Conservation (phyloP, 768 basidiomycete genomes). For the Auricularia heimuer region DNA sequence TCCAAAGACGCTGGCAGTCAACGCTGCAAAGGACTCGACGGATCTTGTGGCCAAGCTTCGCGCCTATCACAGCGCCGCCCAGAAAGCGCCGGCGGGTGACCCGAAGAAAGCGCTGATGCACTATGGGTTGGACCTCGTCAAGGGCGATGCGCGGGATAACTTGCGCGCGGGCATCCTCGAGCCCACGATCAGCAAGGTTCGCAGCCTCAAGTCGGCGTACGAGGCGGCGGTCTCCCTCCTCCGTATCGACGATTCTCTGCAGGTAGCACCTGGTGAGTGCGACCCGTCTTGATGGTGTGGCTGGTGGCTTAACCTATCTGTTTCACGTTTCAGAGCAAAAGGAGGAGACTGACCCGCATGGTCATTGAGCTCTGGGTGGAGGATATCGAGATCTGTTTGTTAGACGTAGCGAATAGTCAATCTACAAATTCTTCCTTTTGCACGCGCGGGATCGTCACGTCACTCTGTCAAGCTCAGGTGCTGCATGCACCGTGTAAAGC, state of each 20-base stretch:
- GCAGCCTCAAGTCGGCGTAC: constrained; percentile 92
- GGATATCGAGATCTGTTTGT: neutral
- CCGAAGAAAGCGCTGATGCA: constrained; percentile 83
- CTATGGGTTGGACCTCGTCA: constrained; percentile 90
- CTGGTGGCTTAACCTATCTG: constrained; percentile 5
- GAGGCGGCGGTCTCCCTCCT: constrained; percentile 92
- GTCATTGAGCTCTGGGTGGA: constrained; percentile 35
- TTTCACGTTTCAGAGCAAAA: constrained; percentile 51
- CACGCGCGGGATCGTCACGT: no score
- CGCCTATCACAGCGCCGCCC: constrained; percentile 93
- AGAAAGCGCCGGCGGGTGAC: constrained; percentile 83
- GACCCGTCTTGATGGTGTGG: constrained; percentile 1
- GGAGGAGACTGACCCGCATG: constrained; percentile 63
- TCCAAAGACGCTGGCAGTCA: constrained; percentile 93
- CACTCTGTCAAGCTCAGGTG: no score
- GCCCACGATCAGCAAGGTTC: constrained; percentile 95
- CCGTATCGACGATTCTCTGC: constrained; percentile 94
- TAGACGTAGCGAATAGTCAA: neutral
- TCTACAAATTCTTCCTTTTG: no score
- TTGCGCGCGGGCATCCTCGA: constrained; percentile 87
- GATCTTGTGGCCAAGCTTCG: constrained; percentile 95
- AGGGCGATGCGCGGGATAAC: constrained; percentile 94
- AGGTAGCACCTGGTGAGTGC: constrained; percentile 71
- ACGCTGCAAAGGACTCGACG: constrained; percentile 97
- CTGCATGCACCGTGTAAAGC: no score